Base-by-base conservation (phyloP, 345 rosid genomes). In the Eutrema japonicum region DNA sequence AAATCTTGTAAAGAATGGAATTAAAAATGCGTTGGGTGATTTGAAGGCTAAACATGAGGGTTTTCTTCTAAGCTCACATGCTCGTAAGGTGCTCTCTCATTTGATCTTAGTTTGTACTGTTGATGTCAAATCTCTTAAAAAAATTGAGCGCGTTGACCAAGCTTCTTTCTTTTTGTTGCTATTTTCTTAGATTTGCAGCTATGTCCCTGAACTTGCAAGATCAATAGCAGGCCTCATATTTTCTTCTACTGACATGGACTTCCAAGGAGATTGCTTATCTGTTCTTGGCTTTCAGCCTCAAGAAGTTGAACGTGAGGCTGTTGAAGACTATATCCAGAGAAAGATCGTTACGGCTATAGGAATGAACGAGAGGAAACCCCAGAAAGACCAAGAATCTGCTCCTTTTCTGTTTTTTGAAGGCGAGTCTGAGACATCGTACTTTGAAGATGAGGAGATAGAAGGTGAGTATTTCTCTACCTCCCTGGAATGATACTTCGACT, bases 161-260 rank as follows among this genome's bases (percentile, higher is more conserved):
- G 16, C 4, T n/a, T 62, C 12, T 40, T 48, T 33, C 13, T 46
- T 7, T 40, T 27, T 29, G 41, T 35, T 10, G 38, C 6, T 53
- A 38, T 64, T 40, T 12, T 50, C 30, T 55, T 82, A 95, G 98
- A 86, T 85, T 74, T 81, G 87, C 81, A 82, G 85, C 71, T 82
- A 90, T 75, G 98, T 88, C 45, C 96, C 99, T 73, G 96, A 84
- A 79, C 94, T 95, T 66, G 92, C 99, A 70, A 92, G 82, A 77
- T 83, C 96, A 67, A 77, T 88, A 45, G 83, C 96, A 37, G 91
- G 94, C 64, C 88, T 95, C 62, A 84, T 95, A 53, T 63, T 84
- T 78, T 83, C 92, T 32, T 92, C 96, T 6, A 77, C 81, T 16
- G 96, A 92, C 76, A 26, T 73, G 10, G 84, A 87, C 48, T 90